Percentiles rank a stretch among this genome's conserved stretches.
Conservation (phyloP, 495 filamentous ascomycete species). For the Elasticomyces elasticus region DNA sequence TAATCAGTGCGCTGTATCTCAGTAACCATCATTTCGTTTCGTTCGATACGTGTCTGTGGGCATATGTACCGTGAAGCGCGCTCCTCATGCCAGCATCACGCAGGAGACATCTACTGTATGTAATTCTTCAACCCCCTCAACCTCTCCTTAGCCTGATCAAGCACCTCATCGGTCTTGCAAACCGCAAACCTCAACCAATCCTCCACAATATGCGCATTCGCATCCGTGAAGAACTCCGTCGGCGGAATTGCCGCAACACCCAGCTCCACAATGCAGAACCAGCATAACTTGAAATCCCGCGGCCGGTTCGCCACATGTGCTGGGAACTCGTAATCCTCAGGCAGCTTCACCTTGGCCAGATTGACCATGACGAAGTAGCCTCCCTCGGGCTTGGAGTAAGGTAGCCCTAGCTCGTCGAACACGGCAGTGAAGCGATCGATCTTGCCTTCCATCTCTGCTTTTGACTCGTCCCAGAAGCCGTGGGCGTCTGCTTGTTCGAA, state of each 20-base stretch:
- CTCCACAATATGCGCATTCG: conserved; percentile 74
- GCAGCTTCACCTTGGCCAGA: conserved; percentile 72
- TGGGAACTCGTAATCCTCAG: conserved; percentile 74
- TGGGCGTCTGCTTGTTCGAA: conserved; percentile 80
- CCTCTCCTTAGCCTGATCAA: conserved; percentile 84
- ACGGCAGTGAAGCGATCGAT: conserved; percentile 76
- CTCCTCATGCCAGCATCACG: too few relatives aligned
- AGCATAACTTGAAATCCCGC: conserved; percentile 84
- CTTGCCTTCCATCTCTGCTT: conserved; percentile 80
- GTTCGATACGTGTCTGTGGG: too few relatives aligned
- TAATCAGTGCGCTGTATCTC: too few relatives aligned
- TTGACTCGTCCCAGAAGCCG: conserved; percentile 81
- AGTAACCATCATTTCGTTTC: too few relatives aligned
- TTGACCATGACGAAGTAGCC: conserved; percentile 96
- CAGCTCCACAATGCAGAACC: conserved; percentile 94
- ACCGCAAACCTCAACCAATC: conserved; percentile 93
- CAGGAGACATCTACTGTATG: conserved; percentile 37
- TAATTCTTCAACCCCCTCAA: conserved; percentile 78
- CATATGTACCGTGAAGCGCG: too few relatives aligned
- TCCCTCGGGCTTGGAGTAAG: conserved; percentile 88
- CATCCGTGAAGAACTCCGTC: conserved; percentile 86
- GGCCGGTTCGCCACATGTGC: conserved; percentile 74
- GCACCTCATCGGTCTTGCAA: conserved; percentile 84
- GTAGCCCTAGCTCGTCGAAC: conserved; percentile 79
- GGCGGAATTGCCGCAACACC: conserved; percentile 94